These are phyloP conservation scores for Podaxis sp. DNA, from an alignment of 768 basidiomycete species.

Conservation along the genomic window DNA sequence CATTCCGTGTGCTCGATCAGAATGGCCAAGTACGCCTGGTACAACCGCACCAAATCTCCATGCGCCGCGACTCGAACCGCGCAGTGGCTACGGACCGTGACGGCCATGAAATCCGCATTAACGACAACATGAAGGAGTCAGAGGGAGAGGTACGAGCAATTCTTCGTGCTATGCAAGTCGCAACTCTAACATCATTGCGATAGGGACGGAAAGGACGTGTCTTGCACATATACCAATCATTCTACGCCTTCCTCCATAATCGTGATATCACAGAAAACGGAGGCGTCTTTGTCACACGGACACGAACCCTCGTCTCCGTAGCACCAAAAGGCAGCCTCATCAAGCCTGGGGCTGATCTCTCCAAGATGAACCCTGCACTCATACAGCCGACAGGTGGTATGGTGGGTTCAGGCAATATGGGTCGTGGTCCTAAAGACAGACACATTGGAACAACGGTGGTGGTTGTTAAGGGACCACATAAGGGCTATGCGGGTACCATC, in stretches of 20 bases:
- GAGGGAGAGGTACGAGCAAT: conserved; percentile 73
- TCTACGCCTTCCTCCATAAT: conserved; percentile 93
- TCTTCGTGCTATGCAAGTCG: neutral
- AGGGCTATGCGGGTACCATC: conserved; percentile 89
- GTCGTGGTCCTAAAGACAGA: conserved; percentile 78
- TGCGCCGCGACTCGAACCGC: conserved; percentile 78
- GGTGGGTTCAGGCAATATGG: conserved; percentile 77
- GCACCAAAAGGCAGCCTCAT: conserved; percentile 82
- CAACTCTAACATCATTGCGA: neutral
- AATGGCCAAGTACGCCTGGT: conserved; percentile 87
- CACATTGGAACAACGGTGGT: conserved; percentile 78
- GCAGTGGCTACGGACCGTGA: conserved; percentile 90
- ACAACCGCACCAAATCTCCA: conserved; percentile 92
- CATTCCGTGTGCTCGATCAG: conserved; percentile 95
- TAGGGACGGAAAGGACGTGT: conserved; percentile 87
- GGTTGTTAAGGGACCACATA: conserved; percentile 84
- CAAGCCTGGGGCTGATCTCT: conserved; percentile 70
- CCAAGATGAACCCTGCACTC: conserved; percentile 89
- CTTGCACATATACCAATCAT: conserved; percentile 91
- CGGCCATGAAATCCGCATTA: conserved; percentile 80
- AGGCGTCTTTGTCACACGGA: conserved; percentile 91
- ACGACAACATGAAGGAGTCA: conserved; percentile 91
- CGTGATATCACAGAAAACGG: conserved; percentile 89
- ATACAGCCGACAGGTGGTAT: conserved; percentile 67
- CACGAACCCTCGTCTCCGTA: conserved; percentile 77